phyloP scores from a whole-genome alignment of 2,329 filamentous ascomycete genomes.

The Sordariomycetes sp. region DNA sequence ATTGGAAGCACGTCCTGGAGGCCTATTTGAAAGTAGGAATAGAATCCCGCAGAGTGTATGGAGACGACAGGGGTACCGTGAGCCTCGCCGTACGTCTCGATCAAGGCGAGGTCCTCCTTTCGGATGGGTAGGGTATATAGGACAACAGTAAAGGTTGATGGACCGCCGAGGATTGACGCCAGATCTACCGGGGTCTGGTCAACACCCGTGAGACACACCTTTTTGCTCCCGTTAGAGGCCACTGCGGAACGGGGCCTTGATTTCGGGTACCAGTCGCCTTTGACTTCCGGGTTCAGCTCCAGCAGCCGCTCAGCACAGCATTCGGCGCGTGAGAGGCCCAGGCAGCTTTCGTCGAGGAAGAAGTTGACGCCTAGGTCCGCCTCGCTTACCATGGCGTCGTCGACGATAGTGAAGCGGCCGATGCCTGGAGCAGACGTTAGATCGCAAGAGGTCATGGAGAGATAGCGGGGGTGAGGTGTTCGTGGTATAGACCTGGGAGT shows the following conservation, averaged over 20 bases:
- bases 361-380: conserved; percentile 91
- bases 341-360: conserved; percentile 69
- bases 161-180: conserved; percentile 23
- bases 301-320: conserved; percentile 63
- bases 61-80: conserved; percentile 64
- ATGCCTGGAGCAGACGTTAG: conserved; percentile 40
- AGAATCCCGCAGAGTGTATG: conserved; percentile 84
- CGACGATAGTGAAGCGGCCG: conserved; percentile 82
- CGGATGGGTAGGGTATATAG: conserved; percentile 38
- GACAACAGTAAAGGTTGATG: conserved; percentile 35
- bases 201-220: conserved; percentile 1
- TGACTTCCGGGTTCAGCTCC: conserved; percentile 87
- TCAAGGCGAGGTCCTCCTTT: conserved; percentile 24
- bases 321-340: conserved; percentile 68
- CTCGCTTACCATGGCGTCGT: conserved; percentile 64
- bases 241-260: conserved; percentile 18
- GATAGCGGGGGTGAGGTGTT: neutral
- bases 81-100: conserved; percentile 33
- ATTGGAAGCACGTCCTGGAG: conserved; percentile 76
- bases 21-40: conserved; percentile 72
- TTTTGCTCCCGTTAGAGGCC: conserved; percentile 1
- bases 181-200: conserved; percentile 18
- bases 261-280: conserved; percentile 55
- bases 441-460: neutral
- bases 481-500: conserved; percentile 39